A percentile compares a stretch with the other conserved stretches of the same genome.
phyloP scores from a whole-genome alignment of 2,329 filamentous ascomycete genomes.

The Aspergillus brasiliensis region DNA sequence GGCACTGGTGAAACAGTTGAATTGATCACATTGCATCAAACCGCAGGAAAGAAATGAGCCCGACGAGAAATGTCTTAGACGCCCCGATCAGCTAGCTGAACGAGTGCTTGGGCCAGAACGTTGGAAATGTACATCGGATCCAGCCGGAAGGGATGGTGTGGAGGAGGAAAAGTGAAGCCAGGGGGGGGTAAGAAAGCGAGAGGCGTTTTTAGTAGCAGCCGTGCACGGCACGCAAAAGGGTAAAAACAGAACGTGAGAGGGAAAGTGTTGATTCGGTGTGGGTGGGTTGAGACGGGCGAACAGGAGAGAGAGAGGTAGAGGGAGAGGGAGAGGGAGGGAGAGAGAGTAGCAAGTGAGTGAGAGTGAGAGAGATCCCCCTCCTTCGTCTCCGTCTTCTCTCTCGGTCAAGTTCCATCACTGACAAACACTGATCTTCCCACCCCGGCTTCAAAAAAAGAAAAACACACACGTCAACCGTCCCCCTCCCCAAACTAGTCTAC shows the following conservation, averaged over 20 bases:
- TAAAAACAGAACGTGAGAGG: neutral
- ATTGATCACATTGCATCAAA: constrained; percentile 8
- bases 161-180: neutral
- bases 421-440: neutral
- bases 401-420: neutral
- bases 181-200: neutral
- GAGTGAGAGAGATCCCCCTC: neutral
- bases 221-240: too few species aligned
- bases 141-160: constrained; percentile 1
- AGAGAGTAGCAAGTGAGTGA: too few species aligned
- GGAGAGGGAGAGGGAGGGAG: neutral
- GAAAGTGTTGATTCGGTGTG: neutral
- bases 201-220: too few species aligned
- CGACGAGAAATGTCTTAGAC: constrained; percentile 10
- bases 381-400: neutral
- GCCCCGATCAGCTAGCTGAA: neutral
- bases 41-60: constrained; percentile 16
- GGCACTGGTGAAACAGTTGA: constrained; percentile 26
- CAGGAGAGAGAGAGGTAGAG: neutral
- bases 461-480: neutral
- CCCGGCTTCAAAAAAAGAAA: neutral
- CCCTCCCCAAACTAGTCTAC: neutral
- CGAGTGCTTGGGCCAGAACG: neutral
- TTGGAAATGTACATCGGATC: neutral
- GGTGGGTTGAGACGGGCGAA: neutral